Evolutionary conservation across 352 stramenopile genomes (phyloP).

Genomic region (Phytophthora fragariaefolia): DNA sequence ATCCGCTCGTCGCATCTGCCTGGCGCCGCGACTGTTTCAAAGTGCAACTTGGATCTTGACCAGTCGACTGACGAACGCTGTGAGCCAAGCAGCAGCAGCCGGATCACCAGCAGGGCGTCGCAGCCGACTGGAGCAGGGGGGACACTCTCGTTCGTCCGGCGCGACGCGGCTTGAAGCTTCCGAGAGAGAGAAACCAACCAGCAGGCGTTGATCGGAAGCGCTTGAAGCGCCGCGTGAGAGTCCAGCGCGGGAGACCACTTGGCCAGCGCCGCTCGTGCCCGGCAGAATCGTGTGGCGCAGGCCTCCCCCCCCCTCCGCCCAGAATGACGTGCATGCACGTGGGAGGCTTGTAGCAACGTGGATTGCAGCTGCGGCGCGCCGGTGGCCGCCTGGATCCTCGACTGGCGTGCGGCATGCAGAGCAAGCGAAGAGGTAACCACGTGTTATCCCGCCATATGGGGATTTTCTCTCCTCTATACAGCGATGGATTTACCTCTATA

Average conservation of each 20-base stretch:
- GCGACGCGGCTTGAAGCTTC: neutral
- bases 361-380: conserved; percentile 5
- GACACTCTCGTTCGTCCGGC: too few species aligned
- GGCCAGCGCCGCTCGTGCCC: neutral
- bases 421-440: conserved; percentile 21
- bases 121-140: too few species aligned
- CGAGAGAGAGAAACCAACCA: neutral
- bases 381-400: neutral
- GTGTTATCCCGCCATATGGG: conserved; percentile 11
- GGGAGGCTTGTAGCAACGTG: conserved; percentile 26
- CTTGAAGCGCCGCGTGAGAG: neutral
- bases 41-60: neutral
- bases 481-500: too few species aligned
- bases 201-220: neutral
- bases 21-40: neutral
- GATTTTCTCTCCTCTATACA: too few species aligned
- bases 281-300: neutral
- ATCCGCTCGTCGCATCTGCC: neutral
- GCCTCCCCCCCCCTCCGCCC: too few species aligned
- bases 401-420: conserved; percentile 10
- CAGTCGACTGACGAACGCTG: neutral
- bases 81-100: neutral
- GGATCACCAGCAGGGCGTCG: neutral
- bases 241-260: neutral
- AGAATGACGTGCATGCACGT: too few species aligned